Base-by-base conservation (phyloP, 1,284 basidiomycete species). In the Trichosporon faecale region DNA sequence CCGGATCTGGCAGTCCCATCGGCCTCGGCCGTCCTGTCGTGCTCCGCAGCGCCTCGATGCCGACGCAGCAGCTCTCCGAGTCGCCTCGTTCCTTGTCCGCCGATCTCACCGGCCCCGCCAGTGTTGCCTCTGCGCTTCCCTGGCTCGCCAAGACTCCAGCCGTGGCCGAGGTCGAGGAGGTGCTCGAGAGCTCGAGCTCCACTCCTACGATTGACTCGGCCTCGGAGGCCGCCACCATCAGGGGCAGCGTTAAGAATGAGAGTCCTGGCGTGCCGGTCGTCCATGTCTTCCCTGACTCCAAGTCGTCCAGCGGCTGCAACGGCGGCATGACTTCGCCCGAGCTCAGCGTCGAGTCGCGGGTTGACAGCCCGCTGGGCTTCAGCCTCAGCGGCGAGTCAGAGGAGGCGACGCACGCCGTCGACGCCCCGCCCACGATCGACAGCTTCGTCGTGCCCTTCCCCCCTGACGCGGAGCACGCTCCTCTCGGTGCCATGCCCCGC, bases 391-490 rank as follows among this genome's bases (percentile, higher is more conserved):
- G 57, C 6, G 57, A 61, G 29, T 61, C 57, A 18, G 57, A 61
- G 8, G 57, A 61, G 29, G 57, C 57, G 5, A n/a, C 57, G 27
- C 57, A 61, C 27, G 57, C 27, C 29, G 18, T 31, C 4, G 29
- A 31, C 16, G 57, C 29, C 23, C 57, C 57, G 14, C 27, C 57
- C 16, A 29, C 29, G 18, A 31, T 61, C 31, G 57, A 61, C 44
- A 9, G 61, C 29, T 66, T 66, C 31, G 67, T 68, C 35, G 67
- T 68, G 0, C 67, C 67, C 7, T 65, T 68, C 46, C 57, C 67
- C 6, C 64, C 37, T 12, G 55, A 61, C 31, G 65, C 25, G 4
- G 66, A 66, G 18, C 55, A 16, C 25, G 27, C 16, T 0, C 33
- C 55, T 0, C 55, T 49, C 4, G 27, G 40, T 27, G 40, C 27